phyloP scores from a whole-genome alignment of 2,329 filamentous ascomycete genomes.

The Cladosporium velox region DNA sequence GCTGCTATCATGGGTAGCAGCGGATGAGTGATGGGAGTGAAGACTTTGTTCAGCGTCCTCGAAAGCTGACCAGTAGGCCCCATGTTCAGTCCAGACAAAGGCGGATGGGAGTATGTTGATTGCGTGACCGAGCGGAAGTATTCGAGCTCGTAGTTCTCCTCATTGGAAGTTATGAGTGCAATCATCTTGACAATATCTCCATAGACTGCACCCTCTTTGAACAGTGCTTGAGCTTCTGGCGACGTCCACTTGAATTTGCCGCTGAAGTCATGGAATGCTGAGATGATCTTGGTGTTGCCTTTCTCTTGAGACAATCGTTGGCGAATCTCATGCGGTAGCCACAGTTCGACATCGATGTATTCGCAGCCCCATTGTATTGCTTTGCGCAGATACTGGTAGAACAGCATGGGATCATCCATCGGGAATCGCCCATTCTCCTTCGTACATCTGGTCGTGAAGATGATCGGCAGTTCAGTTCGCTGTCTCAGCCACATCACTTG shows the following conservation, averaged over 20 bases:
- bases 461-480: constrained; percentile 83
- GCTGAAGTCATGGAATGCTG: constrained; percentile 88
- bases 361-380: constrained; percentile 89
- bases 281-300: constrained; percentile 82
- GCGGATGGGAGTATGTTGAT: constrained; percentile 68
- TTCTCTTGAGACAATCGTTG: constrained; percentile 66
- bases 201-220: constrained; percentile 69
- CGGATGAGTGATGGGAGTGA: constrained; percentile 85
- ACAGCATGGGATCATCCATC: constrained; percentile 74
- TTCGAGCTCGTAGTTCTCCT: constrained; percentile 87
- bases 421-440: constrained; percentile 82
- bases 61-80: constrained; percentile 83
- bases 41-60: constrained; percentile 79
- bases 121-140: constrained; percentile 81
- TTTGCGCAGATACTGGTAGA: constrained; percentile 76
- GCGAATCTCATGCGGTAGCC: constrained; percentile 77
- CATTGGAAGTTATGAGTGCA: constrained; percentile 75
- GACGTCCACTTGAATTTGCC: constrained; percentile 83
- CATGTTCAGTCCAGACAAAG: constrained; percentile 84
- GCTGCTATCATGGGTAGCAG: constrained; percentile 81
- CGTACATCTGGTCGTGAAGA: constrained; percentile 81
- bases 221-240: constrained; percentile 68
- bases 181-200: constrained; percentile 93
- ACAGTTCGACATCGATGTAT: constrained; percentile 86
- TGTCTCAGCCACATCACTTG: constrained; percentile 83